Conservation (phyloP, 805 yeast species). For the Yarrowia phangngaensis region DNA sequence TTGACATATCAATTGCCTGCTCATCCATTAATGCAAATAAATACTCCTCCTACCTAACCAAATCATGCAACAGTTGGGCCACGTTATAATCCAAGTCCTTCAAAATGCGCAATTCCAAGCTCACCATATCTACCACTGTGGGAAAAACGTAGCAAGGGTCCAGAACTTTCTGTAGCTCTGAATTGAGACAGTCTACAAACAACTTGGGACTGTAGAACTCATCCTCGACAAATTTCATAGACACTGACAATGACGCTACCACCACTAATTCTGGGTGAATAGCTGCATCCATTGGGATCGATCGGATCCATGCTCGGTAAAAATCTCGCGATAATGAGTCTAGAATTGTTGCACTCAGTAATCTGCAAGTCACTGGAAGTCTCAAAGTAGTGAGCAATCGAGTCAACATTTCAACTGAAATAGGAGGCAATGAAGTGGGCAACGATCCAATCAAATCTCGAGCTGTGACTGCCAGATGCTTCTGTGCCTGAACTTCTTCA, state of each 20-base stretch:
- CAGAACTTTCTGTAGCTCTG: conserved; percentile 6
- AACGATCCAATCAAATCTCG: neutral
- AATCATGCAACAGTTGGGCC: conserved; percentile 13
- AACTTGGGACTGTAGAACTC: conserved; percentile 12
- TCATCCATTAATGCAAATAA: conserved; percentile 22
- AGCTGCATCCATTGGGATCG: conserved; percentile 27
- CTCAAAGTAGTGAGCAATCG: neutral
- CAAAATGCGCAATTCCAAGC: conserved; percentile 26
- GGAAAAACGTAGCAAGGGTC: conserved; percentile 10
- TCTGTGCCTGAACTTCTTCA: no score
- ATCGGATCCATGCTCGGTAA: conserved; percentile 28
- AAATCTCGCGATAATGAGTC: conserved; percentile 29
- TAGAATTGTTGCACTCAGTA: conserved; percentile 1
- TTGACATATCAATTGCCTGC: conserved; percentile 3
- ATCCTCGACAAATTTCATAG: conserved; percentile 30
- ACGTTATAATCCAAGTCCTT: conserved; percentile 27
- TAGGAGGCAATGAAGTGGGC: conserved; percentile 9
- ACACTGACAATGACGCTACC: conserved; percentile 26
- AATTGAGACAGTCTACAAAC: conserved; percentile 11
- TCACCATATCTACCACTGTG: conserved; percentile 10
- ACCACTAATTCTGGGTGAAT: conserved; percentile 29
- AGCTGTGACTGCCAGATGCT: no score
- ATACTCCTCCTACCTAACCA: no score
- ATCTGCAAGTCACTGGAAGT: neutral
- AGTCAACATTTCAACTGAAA: conserved; percentile 1